Evolutionary conservation across 2,329 filamentous ascomycete genomes (phyloP).

Genomic region (Neurospora sp.): DNA sequence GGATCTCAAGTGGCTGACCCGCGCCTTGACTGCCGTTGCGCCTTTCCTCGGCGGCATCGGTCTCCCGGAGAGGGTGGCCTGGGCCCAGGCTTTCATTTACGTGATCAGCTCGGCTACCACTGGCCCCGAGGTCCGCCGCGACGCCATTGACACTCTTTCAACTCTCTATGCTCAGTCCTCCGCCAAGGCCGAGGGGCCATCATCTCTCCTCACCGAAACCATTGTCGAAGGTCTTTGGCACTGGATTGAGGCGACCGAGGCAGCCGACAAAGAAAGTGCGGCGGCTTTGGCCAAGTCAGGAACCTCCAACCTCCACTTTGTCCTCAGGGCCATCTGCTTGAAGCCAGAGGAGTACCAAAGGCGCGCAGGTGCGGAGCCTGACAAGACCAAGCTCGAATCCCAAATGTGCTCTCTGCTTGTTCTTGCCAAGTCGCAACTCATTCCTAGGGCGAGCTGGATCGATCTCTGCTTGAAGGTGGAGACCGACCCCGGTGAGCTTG

Average conservation of each 20-base stretch:
- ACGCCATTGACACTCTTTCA: constrained; percentile 52
- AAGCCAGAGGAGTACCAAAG: constrained; percentile 38
- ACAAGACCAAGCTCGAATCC: constrained; percentile 43
- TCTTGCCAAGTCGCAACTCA: constrained; percentile 65
- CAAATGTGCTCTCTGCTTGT: constrained; percentile 73
- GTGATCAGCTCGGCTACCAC: constrained; percentile 55
- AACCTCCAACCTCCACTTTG: constrained; percentile 50
- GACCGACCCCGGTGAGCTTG: constrained; percentile 73
- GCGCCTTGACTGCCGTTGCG: constrained; percentile 56
- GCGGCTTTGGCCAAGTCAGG: constrained; percentile 56
- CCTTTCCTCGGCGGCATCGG: constrained; percentile 39
- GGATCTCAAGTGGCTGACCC: constrained; percentile 68
- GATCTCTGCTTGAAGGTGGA: constrained; percentile 70
- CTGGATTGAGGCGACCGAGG: constrained; percentile 60
- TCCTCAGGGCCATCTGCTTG: constrained; percentile 54
- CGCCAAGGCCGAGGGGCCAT: constrained; percentile 27
- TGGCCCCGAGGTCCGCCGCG: constrained; percentile 52
- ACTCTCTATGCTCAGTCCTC: constrained; percentile 43
- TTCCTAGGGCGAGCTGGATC: constrained; percentile 80
- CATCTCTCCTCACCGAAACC: constrained; percentile 42
- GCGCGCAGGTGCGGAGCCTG: constrained; percentile 28
- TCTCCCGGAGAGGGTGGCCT: constrained; percentile 50
- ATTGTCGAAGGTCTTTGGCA: constrained; percentile 69
- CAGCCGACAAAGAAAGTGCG: constrained; percentile 68
- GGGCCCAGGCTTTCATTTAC: constrained; percentile 82